Conservation (phyloP, 257 asterid species). For the Linderniella brevidens region DNA sequence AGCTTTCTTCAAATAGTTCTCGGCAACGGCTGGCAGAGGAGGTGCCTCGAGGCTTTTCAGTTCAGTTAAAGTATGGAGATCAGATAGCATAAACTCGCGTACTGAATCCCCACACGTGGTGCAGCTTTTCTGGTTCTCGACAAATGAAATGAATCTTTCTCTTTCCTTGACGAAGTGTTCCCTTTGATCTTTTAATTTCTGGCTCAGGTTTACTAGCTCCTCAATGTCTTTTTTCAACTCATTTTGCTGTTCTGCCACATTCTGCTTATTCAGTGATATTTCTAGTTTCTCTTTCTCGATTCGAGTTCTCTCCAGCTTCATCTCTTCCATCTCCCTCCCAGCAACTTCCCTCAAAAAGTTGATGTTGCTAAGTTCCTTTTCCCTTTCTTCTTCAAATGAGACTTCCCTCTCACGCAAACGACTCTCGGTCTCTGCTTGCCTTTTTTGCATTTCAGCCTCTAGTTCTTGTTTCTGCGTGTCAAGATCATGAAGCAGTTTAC, state of each 20-base stretch:
- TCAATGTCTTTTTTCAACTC: slow-evolving; percentile 83
- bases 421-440: slow-evolving; percentile 67
- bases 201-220: slow-evolving; percentile 65
- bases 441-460: slow-evolving; percentile 41
- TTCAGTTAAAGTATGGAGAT: slow-evolving; percentile 47
- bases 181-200: slow-evolving; percentile 82
- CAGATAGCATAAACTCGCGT: slow-evolving; percentile 55
- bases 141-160: slow-evolving; percentile 55
- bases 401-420: slow-evolving; percentile 38
- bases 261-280: slow-evolving; percentile 48
- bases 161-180: slow-evolving; percentile 69
- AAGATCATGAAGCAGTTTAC: slow-evolving; percentile 43
- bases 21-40: slow-evolving; percentile 45
- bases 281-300: slow-evolving; percentile 62
- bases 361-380: slow-evolving; percentile 38
- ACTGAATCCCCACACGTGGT: slow-evolving; percentile 50
- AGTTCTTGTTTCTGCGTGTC: slow-evolving; percentile 62
- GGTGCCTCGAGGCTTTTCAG: slow-evolving; percentile 35
- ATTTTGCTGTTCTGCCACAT: slow-evolving; percentile 53
- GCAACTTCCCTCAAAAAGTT: slow-evolving; percentile 60
- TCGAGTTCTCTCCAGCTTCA: slow-evolving; percentile 43
- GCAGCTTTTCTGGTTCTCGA: slow-evolving; percentile 65
- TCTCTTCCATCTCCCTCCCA: slow-evolving; percentile 74
- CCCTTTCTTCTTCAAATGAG: slow-evolving; percentile 50
- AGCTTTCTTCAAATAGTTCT: slow-evolving; percentile 47